Evolutionary conservation across 2,329 filamentous ascomycete species (phyloP).

Genomic region (Pezicula radicicola): DNA sequence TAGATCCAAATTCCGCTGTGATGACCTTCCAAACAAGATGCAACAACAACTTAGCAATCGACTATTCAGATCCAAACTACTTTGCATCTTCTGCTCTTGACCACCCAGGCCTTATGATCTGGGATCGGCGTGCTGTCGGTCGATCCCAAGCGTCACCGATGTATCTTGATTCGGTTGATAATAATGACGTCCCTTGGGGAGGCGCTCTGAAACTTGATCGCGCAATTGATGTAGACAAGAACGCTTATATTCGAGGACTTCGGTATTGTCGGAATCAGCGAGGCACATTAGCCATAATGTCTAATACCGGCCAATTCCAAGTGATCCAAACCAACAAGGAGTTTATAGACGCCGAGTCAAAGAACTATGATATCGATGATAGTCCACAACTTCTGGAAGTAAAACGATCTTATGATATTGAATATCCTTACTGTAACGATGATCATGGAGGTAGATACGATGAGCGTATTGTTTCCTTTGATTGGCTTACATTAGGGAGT

Average conservation of each 20-base stretch:
- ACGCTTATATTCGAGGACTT: slow-evolving; percentile 59
- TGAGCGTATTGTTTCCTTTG: slow-evolving; percentile 64
- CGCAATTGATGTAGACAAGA: slow-evolving; percentile 51
- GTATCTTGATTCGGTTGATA: slow-evolving; percentile 56
- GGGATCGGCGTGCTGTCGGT: slow-evolving; percentile 68
- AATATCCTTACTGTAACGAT: slow-evolving; percentile 51
- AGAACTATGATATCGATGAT: slow-evolving; percentile 42
- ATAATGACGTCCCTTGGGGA: slow-evolving; percentile 61
- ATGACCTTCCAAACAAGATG: slow-evolving; percentile 63
- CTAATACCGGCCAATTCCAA: slow-evolving; percentile 60
- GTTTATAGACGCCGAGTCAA: slow-evolving; percentile 37
- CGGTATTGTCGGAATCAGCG: slow-evolving; percentile 61
- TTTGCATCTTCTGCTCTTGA: slow-evolving; percentile 78
- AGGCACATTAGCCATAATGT: slow-evolving; percentile 59
- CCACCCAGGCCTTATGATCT: slow-evolving; percentile 71
- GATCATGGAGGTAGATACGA: slow-evolving; percentile 41
- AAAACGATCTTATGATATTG: slow-evolving; percentile 58
- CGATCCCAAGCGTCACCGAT: slow-evolving; percentile 48
- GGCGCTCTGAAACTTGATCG: slow-evolving; percentile 55
- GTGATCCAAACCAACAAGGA: slow-evolving; percentile 58
- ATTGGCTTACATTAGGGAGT: slow-evolving; percentile 61
- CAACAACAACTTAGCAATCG: slow-evolving; percentile 72
- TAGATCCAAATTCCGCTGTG: slow-evolving; percentile 47
- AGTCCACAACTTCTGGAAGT: slow-evolving; percentile 59
- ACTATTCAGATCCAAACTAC: slow-evolving; percentile 78